Evolutionary conservation across 345 rosid genomes (phyloP), one percentile per base, ranked within the genome.

Genomic region (Clarkia xantiana): DNA sequence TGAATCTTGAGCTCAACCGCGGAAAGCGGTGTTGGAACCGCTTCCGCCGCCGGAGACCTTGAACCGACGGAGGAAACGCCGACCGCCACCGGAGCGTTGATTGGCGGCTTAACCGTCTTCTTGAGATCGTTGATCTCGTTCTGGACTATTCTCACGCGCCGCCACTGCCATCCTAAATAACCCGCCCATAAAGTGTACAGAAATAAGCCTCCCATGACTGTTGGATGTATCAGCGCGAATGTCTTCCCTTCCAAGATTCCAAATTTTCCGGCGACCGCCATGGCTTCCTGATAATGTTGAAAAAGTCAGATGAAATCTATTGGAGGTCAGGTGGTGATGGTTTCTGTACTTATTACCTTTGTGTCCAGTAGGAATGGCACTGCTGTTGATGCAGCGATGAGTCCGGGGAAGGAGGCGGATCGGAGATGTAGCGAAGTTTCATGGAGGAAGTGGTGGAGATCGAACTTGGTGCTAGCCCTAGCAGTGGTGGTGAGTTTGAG

Each of bases 91-190:
- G 36, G 36, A 29, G 36, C 7, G 8, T 29, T 29, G 8, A 29
- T 29, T 29, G 36, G 36, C 36, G 36, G 91, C 73, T 76, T 77
- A 46, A 82, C 61, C 62, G 79, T 79, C 75, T 74, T 79, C 75
- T 82, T 82, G 53, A 85, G 85, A 40, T 77, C 80, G 52, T 47
- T 79, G 40, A 85, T 77, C 57, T 81, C 85, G 42, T 22, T 67
- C 67, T 81, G 95, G 0, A 71, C 59, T 18, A 87, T 82, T 49
- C 91, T 74, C 4, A 85, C 97, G 15, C 89, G 82, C 68, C 90
- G 80, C 97, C 97, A 85, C 68, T 89, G 86, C 95, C 95, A 86
- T 45, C 97, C 97, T 66, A 90, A 69, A 64, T 82, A 86, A 14
- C 94, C 94, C 14, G 80, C 75, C 72, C 75, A 82, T 18, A 81